phyloP scores from a whole-genome alignment of 495 filamentous ascomycete genomes.

The Penicillium pancosmium region DNA sequence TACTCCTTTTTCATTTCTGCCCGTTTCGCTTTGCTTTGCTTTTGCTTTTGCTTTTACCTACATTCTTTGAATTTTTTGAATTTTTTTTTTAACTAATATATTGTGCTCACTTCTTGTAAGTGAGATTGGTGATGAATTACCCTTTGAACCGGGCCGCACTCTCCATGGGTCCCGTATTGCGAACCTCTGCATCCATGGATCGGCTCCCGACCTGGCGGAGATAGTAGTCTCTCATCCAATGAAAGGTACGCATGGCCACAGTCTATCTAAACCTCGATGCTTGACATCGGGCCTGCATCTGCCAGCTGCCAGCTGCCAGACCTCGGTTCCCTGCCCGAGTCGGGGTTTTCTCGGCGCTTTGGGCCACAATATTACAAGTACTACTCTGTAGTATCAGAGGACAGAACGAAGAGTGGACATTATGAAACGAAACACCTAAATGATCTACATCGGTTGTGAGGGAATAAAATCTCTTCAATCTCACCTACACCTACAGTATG shows the following conservation, averaged over 20 bases:
- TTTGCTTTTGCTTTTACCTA: too few species aligned
- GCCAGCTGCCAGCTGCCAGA: background rate
- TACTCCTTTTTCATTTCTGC: slow-evolving; percentile 6
- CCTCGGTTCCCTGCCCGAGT: slow-evolving; percentile 1
- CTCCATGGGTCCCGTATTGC: too few species aligned
- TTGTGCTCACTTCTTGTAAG: too few species aligned
- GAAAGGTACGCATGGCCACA: slow-evolving; percentile 1
- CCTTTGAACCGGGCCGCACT: too few species aligned
- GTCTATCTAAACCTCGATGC: slow-evolving; percentile 17
- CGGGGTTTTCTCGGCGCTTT: slow-evolving; percentile 1
- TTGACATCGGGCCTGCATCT: slow-evolving; percentile 6
- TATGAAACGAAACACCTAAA: too few species aligned
- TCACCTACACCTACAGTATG: too few species aligned
- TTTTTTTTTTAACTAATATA: too few species aligned
- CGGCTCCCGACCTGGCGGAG: slow-evolving; percentile 10
- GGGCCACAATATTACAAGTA: background rate
- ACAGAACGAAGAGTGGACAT: too few species aligned
- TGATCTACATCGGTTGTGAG: too few species aligned
- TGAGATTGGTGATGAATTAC: too few species aligned
- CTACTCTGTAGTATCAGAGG: too few species aligned
- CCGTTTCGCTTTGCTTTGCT: background rate
- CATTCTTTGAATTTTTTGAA: background rate
- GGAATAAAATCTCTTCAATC: too few species aligned
- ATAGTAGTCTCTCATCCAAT: slow-evolving; percentile 13
- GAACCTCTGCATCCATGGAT: slow-evolving; percentile 12